These are phyloP conservation scores for Exophiala dermatitidis DNA, from an alignment of 2,329 filamentous ascomycete species.

Conservation along the genomic window DNA sequence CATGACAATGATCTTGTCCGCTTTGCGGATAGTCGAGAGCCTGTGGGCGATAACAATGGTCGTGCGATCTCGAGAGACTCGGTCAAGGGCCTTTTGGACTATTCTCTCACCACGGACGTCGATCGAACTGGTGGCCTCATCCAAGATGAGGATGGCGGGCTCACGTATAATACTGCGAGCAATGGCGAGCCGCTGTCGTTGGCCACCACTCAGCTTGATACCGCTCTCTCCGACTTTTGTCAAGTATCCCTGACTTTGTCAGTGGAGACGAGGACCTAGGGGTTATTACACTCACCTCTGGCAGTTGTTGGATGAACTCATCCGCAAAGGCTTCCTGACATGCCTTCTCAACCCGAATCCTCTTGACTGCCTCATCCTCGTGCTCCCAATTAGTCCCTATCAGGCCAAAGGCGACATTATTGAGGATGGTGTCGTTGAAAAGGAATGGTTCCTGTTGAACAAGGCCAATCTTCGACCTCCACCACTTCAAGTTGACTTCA, in stretches of 20 bases:
- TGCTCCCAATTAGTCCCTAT: constrained; percentile 34
- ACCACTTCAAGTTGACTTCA: constrained; percentile 56
- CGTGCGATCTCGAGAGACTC: constrained; percentile 55
- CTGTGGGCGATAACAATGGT: constrained; percentile 73
- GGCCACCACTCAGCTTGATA: constrained; percentile 72
- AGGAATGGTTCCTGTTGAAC: constrained; percentile 63
- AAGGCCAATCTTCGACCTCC: constrained; percentile 52
- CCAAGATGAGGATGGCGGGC: constrained; percentile 61
- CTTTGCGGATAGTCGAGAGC: constrained; percentile 65
- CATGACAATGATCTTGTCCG: constrained; percentile 71
- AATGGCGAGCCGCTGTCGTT: constrained; percentile 75
- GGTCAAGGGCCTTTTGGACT: constrained; percentile 49
- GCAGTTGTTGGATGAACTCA: constrained; percentile 60
- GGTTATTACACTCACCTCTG: constrained; percentile 32
- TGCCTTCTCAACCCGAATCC: constrained; percentile 51
- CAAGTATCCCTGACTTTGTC: constrained; percentile 52
- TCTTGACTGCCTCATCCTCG: constrained; percentile 31
- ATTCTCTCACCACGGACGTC: constrained; percentile 49
- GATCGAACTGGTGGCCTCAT: constrained; percentile 67
- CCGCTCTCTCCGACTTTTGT: constrained; percentile 71
- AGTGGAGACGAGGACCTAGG: neutral
- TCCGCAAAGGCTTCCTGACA: constrained; percentile 62
- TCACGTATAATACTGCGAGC: constrained; percentile 62
- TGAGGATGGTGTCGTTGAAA: constrained; percentile 59
- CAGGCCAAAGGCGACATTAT: constrained; percentile 56